Conservation (phyloP, 306 rosid species). For the Albizia julibrissin region DNA sequence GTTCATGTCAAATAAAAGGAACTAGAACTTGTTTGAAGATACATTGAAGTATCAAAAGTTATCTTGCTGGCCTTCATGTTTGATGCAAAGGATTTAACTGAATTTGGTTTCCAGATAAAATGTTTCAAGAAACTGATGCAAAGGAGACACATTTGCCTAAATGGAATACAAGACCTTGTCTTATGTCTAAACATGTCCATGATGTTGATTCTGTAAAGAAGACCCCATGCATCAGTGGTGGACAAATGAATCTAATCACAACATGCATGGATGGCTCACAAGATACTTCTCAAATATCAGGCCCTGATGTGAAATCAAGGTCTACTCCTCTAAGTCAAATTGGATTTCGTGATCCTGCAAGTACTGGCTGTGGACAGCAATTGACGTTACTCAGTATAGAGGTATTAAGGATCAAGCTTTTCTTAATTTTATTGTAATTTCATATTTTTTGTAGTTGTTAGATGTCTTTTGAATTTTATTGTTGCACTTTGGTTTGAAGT, state of each 20-base stretch:
- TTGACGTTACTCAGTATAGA: conserved; percentile 80
- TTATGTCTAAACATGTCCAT: conserved; percentile 38
- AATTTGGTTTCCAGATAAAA: conserved; percentile 41
- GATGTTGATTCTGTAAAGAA: conserved; percentile 44
- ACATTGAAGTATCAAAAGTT: conserved; percentile 25
- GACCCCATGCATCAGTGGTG: conserved; percentile 36
- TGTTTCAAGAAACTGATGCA: conserved; percentile 34
- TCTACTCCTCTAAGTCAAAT: conserved; percentile 85
- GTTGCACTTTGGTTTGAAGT: conserved; percentile 25
- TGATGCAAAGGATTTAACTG: conserved; percentile 33
- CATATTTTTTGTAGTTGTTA: conserved; percentile 17
- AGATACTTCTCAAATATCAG: conserved; percentile 84
- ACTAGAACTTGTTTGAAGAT: conserved; percentile 20
- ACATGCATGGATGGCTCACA: conserved; percentile 40
- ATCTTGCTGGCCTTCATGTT: conserved; percentile 32
- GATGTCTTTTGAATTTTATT: conserved; percentile 22
- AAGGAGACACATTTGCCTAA: conserved; percentile 38
- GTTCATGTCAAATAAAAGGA: not conserved
- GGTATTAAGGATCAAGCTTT: conserved; percentile 46
- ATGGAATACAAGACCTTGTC: conserved; percentile 33
- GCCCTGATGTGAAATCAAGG: conserved; percentile 65
- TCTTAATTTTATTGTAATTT: conserved; percentile 2
- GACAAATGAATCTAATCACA: conserved; percentile 44
- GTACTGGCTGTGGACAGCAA: conserved; percentile 81
- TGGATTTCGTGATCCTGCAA: conserved; percentile 91